Evolutionary conservation across 2,329 filamentous ascomycete genomes (phyloP), one percentile per base, ranked within the genome.

Genomic region (Colletotrichum sp.): DNA sequence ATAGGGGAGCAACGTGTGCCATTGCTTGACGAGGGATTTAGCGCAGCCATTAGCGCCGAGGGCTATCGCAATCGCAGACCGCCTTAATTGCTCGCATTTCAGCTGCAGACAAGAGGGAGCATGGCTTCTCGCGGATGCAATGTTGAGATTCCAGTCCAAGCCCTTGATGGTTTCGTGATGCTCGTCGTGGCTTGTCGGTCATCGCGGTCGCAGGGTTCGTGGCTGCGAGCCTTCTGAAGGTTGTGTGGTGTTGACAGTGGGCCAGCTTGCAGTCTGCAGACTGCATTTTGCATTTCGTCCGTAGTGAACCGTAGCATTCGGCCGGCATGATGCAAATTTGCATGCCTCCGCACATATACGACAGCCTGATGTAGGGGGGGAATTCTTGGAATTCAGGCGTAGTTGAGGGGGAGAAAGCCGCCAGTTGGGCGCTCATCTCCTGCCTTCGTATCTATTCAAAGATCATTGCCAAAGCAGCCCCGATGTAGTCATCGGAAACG

Each of bases 281-380:
- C 44, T 49, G 44, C 44, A 49, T 49, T 21, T 7, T 76, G 74
- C 74, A 76, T 76, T 76, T 76, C 74, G 74, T 74, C 74, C 74
- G 74, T 76, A 69, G 64, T 36, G 32, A 60, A 26, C 44, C 18
- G 70, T 74, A 64, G 64, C 59, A 73, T 64, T 44, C 49, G 57
- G 34, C 64, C 64, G 65, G 59, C 70, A 64, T 65, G 39, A 36
- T 34, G 64, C 57, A 52, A 65, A 69, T 59, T 72, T 72, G 26
- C 15, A 36, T 62, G 24, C 68, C 44, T 70, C 24, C 55, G 24
- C 28, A 34, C 67, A 34, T 55, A 36, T 65, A 44, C 44, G 70
- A 64, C 26, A 26, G 8, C 34, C 44, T 55, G 28, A 72, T 9
- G 21, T 16, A 28, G 24, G 34, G 64, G 21, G 13, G 24, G 10